Base-by-base conservation (phyloP, 1,284 basidiomycete species). In the Papiliotrema fonsecae region DNA sequence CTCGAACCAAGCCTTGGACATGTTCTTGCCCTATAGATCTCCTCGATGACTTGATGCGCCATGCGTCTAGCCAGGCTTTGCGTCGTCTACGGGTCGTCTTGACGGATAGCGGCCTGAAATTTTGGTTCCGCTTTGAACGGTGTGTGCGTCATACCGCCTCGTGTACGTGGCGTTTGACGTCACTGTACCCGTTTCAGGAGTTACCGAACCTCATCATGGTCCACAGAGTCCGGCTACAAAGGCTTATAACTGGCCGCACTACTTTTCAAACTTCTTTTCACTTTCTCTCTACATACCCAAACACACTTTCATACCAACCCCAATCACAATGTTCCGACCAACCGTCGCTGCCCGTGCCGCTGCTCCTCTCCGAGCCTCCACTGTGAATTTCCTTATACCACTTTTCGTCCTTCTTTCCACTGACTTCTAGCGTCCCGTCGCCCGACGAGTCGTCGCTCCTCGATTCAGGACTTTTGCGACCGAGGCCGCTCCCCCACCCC, bases 391-490 rank as follows among this genome's bases (percentile, higher is more conserved):
- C 44, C 32, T 9, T 19, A 11, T 18, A 18, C 27, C 19, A 42
- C 6, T 21, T 14, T 9, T 16, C 4, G 13, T 5, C 32, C 21
- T 19, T 42, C 35, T 28, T 21, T 22, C 46, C 4, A 16, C 30
- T 39, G 26, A 51, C 39, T 6, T 19, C 10, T 34, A 42, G 39
- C 18, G 32, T 24, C 50, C 49, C 16, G 25, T 41, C 28, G 35
- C 40, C 28, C 37, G 36, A 28, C 28, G 32, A 26, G 22, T 28
- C 30, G 22, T 28, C 32, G 21, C 19, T 24, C 25, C 30, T 25
- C 30, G 30, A 19, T 13, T 32, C 30, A 45, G 49, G 32, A 45
- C 52, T n/a, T 55, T 45, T 36, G 52, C 51, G 28, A 52, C 50
- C 40, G 39, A 55, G 26, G 38, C 45, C 18, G 7, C 48, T 34